Evolutionary conservation across 1,139 yeast genomes (phyloP), one percentile per base, ranked within the genome.

Genomic region (Yamadazyma dushanensis): DNA sequence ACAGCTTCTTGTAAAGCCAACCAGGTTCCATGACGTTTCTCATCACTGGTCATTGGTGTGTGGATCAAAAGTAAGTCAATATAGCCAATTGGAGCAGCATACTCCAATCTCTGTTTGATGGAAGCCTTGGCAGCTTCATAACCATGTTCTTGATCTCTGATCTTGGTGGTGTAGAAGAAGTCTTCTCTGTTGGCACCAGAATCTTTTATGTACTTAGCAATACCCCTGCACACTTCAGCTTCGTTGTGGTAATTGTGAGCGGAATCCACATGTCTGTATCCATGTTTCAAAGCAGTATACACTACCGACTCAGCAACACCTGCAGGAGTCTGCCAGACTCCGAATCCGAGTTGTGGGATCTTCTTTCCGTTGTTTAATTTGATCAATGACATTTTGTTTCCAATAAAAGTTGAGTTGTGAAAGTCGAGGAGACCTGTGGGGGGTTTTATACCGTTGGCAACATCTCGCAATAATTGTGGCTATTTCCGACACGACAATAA

Each of bases 31-130:
- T 61, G 46, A 45, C 72, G 53, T 45, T 43, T 48, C 26, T 54
- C 60, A 39, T 53, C 56, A 32, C 41, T 39, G n/a, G 65, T 45
- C 38, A 40, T 35, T 9, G 71, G 35, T 3, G 35, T 87, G 63
- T 88, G 96, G 51, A 85, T 74, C 56, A 89, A 70, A 57, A 81
- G 81, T 50, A 89, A 69, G 56, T 89, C 96, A 40, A 89, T 80
- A 52, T 88, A 89, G 2, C 82, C 83, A 50, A 88, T 67, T 51
- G 79, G 76, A 51, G 73, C 56, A 5, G 94, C 81, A 35, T 57
- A 62, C 33, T 80, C 75, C 38, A 88, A 63, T 10, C 83, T 83
- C 27, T 58, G 61, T 33, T 63, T 56, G 34, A 83, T 76, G 7
- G 83, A 85, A 22, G 49, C 46, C 45, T 73, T 73, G 6, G 90